Conservation (phyloP, 345 rosid genomes). For the Hibiscus syriacus region DNA sequence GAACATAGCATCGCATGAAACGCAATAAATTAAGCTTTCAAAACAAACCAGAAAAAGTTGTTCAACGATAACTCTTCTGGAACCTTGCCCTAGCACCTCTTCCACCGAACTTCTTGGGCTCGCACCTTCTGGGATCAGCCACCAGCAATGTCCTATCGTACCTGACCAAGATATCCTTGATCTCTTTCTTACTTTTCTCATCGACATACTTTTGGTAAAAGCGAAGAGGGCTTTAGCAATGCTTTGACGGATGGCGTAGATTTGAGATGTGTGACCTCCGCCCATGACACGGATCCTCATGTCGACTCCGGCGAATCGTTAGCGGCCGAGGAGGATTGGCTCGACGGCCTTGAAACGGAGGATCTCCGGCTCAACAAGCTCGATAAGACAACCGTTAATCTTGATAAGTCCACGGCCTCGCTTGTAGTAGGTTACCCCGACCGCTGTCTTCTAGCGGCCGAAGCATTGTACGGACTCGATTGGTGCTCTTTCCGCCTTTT, state of each 20-base stretch:
- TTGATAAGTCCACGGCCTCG: conserved; percentile 64
- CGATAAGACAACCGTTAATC: conserved; percentile 76
- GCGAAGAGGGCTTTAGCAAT: conserved; percentile 83
- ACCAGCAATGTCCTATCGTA: conserved; percentile 80
- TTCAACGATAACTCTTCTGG: background rate
- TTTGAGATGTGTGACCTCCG: conserved; percentile 69
- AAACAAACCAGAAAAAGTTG: background rate
- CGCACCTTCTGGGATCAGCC: conserved; percentile 85
- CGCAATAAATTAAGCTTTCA: background rate
- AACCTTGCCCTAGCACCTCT: conserved; percentile 53
- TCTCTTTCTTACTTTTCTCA: conserved; percentile 87
- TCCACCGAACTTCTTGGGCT: conserved; percentile 96
- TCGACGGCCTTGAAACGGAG: conserved; percentile 68
- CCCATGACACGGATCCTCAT: conserved; percentile 67
- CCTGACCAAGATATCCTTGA: conserved; percentile 67
- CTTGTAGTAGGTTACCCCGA: conserved; percentile 70
- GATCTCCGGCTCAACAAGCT: conserved; percentile 68
- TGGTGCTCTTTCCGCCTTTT: conserved; percentile 4
- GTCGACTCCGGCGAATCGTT: conserved; percentile 59
- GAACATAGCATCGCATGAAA: background rate
- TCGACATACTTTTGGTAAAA: conserved; percentile 78
- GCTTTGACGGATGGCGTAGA: conserved; percentile 87
- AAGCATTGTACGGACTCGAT: conserved; percentile 62
- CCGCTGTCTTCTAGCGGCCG: conserved; percentile 73
- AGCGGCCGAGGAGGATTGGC: conserved; percentile 64